These are phyloP conservation scores for Basipetospora chlamydospora DNA, from an alignment of 2,329 filamentous ascomycete genomes.

Conservation along the genomic window DNA sequence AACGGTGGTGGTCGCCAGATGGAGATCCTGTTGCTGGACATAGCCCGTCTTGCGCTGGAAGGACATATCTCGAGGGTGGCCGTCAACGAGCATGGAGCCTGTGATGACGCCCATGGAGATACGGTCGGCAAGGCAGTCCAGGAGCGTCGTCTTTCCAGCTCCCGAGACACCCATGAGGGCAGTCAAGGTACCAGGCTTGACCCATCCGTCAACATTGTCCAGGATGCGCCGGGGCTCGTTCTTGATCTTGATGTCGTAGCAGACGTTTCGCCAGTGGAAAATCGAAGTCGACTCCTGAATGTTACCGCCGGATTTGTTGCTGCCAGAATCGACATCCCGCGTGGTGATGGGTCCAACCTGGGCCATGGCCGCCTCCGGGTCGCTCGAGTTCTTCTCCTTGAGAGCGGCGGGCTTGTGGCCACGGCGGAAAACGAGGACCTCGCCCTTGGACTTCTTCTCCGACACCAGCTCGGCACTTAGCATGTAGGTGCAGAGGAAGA, in stretches of 20 bases:
- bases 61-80: conserved; percentile 54
- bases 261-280: conserved; percentile 77
- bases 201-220: conserved; percentile 81
- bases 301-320: conserved; percentile 21
- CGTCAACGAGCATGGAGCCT: conserved; percentile 62
- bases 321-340: conserved; percentile 19
- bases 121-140: conserved; percentile 75
- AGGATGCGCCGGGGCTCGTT: conserved; percentile 59
- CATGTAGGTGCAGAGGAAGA: conserved; percentile 49
- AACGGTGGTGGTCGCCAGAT: conserved; percentile 71
- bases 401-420: conserved; percentile 46
- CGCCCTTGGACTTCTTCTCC: conserved; percentile 57
- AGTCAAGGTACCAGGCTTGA: conserved; percentile 81
- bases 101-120: conserved; percentile 79
- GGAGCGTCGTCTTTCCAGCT: conserved; percentile 84
- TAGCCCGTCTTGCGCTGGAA: conserved; percentile 92
- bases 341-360: conserved; percentile 34
- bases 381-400: conserved; percentile 48
- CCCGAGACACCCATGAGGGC: conserved; percentile 85
- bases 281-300: conserved; percentile 51
- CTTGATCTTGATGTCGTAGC: conserved; percentile 69
- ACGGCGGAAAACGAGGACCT: conserved; percentile 60
- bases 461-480: conserved; percentile 51
- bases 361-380: conserved; percentile 37
- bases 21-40: conserved; percentile 84